These are phyloP conservation scores for Leishmania amazonensis DNA, from an alignment of 208 protist species.

Conservation along the genomic window DNA sequence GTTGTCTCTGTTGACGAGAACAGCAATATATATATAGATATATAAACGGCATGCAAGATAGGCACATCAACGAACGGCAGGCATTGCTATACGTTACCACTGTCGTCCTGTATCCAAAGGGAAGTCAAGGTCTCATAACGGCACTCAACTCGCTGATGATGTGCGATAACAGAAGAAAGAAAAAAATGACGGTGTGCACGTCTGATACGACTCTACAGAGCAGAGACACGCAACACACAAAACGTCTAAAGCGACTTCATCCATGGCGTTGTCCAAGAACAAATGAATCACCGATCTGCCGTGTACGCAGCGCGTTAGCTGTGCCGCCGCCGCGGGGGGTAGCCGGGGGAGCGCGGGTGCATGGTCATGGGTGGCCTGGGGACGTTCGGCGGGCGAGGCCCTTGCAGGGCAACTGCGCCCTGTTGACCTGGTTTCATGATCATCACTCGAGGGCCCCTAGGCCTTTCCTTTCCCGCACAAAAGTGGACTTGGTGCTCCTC, in stretches of 20 bases:
- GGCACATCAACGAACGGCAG: background rate
- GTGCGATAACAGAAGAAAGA: background rate
- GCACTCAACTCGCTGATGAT: background rate
- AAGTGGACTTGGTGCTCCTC: constrained; percentile 4
- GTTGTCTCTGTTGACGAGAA: background rate
- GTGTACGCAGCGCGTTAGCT: background rate
- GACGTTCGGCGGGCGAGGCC: background rate
- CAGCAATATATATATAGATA: background rate
- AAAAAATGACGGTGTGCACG: too few species aligned
- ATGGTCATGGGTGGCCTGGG: background rate
- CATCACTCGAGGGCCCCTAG: background rate
- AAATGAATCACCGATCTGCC: background rate
- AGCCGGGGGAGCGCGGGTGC: background rate
- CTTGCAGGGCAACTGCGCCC: background rate
- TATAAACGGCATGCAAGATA: background rate
- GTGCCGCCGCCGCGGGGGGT: background rate
- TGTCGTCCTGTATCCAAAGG: background rate
- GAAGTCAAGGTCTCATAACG: background rate
- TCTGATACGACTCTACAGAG: too few species aligned
- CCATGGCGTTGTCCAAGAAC: background rate
- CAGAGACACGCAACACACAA: background rate
- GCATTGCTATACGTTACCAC: background rate
- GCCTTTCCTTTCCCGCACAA: background rate
- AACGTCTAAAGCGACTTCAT: background rate
- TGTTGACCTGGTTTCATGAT: background rate